These are phyloP conservation scores for Cylindrodendrum hubeiense DNA, from an alignment of 2,329 filamentous ascomycete species.

Conservation along the genomic window DNA sequence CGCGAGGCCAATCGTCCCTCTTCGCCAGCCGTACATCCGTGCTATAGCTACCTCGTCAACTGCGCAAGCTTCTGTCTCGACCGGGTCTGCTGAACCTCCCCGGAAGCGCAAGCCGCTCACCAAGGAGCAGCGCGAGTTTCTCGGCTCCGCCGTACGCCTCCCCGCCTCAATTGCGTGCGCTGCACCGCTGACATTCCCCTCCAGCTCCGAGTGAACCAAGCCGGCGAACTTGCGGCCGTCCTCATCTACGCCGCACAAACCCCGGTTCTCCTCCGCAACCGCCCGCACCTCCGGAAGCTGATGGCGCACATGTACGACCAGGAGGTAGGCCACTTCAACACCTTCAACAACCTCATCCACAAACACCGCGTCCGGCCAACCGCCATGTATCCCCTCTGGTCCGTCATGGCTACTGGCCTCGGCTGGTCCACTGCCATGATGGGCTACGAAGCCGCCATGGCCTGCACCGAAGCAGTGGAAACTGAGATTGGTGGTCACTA, in stretches of 20 bases:
- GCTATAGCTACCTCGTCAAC: constrained; percentile 39
- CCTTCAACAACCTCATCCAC: constrained; percentile 86
- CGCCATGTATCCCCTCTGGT: constrained; percentile 92
- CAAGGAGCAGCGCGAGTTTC: constrained; percentile 77
- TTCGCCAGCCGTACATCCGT: constrained; percentile 33
- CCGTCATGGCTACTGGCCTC: constrained; percentile 80
- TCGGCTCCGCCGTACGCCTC: constrained; percentile 75
- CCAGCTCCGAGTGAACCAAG: constrained; percentile 93
- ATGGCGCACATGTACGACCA: constrained; percentile 99
- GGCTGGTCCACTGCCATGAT: constrained; percentile 92
- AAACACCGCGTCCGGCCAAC: constrained; percentile 93
- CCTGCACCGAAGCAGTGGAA: constrained; percentile 97
- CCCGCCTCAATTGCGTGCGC: neutral
- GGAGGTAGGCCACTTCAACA: constrained; percentile 87
- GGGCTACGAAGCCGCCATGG: constrained; percentile 96
- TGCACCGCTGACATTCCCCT: constrained; percentile 21
- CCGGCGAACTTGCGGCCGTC: constrained; percentile 95
- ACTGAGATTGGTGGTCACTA: constrained; percentile 98
- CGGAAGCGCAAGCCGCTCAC: constrained; percentile 72
- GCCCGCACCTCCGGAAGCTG: constrained; percentile 88
- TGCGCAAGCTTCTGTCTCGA: constrained; percentile 32
- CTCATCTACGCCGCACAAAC: constrained; percentile 94
- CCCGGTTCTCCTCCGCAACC: constrained; percentile 80
- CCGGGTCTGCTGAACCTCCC: constrained; percentile 40
- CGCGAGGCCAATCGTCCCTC: constrained; percentile 26